Evolutionary conservation across 2,329 filamentous ascomycete genomes (phyloP).

Genomic region (Alternaria incomplexa): DNA sequence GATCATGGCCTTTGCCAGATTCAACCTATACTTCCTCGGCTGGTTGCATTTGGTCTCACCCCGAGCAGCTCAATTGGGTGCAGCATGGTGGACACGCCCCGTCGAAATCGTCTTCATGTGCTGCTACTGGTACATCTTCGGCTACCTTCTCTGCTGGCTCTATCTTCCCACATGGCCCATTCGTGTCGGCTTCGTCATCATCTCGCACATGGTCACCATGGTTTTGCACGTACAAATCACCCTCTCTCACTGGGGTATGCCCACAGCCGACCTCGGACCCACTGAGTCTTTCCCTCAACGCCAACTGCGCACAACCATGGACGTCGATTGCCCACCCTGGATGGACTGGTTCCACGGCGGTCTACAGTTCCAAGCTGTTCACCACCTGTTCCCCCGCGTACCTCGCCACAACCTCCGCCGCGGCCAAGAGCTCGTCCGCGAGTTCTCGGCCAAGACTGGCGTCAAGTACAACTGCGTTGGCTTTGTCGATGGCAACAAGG

Average conservation of each 20-base stretch:
- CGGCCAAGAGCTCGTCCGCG: constrained; percentile 75
- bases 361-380: constrained; percentile 87
- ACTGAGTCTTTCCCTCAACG: constrained; percentile 87
- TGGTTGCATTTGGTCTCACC: constrained; percentile 77
- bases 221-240: constrained; percentile 90
- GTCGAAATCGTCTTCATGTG: constrained; percentile 77
- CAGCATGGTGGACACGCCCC: constrained; percentile 82
- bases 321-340: constrained; percentile 86
- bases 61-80: constrained; percentile 74
- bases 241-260: constrained; percentile 92
- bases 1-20: constrained; percentile 78
- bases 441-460: constrained; percentile 81
- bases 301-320: constrained; percentile 93
- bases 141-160: constrained; percentile 79
- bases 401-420: constrained; percentile 82
- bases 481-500: constrained; percentile 81
- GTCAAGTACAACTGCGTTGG: constrained; percentile 87
- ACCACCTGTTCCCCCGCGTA: constrained; percentile 83
- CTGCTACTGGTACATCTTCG: constrained; percentile 88
- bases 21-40: constrained; percentile 84
- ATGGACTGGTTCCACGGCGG: constrained; percentile 89
- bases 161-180: constrained; percentile 71
- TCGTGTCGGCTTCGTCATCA: constrained; percentile 75
- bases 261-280: constrained; percentile 81
- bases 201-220: constrained; percentile 81